Conservation (phyloP, 352 stramenopile genomes). For the Phytophthora melonis region DNA sequence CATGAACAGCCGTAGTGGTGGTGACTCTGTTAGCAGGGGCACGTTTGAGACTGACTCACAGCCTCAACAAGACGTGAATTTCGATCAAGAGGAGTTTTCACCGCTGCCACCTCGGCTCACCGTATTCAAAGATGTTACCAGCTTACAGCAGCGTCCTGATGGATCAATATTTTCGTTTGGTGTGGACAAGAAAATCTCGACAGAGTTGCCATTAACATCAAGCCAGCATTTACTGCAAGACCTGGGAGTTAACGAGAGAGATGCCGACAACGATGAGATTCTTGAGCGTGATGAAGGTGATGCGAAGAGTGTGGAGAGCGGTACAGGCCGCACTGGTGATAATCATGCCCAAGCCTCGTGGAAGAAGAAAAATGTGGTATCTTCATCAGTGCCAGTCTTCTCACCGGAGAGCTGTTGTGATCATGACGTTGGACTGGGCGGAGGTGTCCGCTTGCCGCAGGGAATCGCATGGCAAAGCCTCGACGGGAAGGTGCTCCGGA, state of each 20-base stretch:
- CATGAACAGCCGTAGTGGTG: background rate
- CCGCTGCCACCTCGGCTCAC: constrained; percentile 6
- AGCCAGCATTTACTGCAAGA: background rate
- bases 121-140: background rate
- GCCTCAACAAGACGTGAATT: background rate
- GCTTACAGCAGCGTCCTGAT: background rate
- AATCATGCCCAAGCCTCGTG: background rate
- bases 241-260: background rate
- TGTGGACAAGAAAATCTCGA: background rate
- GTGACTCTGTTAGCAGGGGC: background rate
- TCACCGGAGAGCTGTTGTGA: background rate
- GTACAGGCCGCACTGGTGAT: background rate
- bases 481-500: constrained; percentile 31
- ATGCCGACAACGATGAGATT: background rate
- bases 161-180: constrained; percentile 37
- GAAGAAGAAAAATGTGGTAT: constrained; percentile 10
- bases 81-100: background rate
- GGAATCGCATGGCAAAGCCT: constrained; percentile 30
- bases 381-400: constrained; percentile 22
- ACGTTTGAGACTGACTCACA: background rate
- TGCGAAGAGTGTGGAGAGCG: background rate
- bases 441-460: constrained; percentile 2
- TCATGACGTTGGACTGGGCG: constrained; percentile 1
- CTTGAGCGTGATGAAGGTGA: background rate
- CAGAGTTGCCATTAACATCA: background rate